A percentile compares a stretch with the other conserved stretches of the same genome.
These are phyloP conservation scores for Leccinum insigne DNA, from an alignment of 1,284 basidiomycete genomes.

Conservation along the genomic window DNA sequence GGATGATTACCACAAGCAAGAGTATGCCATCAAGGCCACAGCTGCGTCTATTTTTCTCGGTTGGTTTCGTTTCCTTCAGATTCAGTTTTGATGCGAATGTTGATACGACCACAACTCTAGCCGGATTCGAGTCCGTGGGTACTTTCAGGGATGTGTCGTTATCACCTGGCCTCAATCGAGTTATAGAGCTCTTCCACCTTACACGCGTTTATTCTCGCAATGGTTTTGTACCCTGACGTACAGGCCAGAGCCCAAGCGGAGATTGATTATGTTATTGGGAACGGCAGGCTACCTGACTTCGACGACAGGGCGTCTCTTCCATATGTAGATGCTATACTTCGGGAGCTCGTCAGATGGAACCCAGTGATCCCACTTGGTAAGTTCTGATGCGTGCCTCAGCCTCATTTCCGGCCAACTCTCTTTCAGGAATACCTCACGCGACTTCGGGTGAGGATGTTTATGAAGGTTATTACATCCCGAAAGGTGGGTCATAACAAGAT, in stretches of 20 bases:
- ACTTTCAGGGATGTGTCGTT: neutral
- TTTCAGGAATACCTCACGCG: slow-evolving; percentile 28
- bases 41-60: slow-evolving; percentile 27
- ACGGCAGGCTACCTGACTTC: slow-evolving; percentile 34
- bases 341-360: slow-evolving; percentile 39
- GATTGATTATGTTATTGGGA: slow-evolving; percentile 34
- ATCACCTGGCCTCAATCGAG: neutral
- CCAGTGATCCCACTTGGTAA: slow-evolving; percentile 33
- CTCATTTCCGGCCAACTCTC: slow-evolving; percentile 1
- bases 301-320: slow-evolving; percentile 35
- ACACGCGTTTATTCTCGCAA: slow-evolving; percentile 36
- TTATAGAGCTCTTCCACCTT: slow-evolving; percentile 28
- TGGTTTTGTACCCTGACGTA: slow-evolving; percentile 38
- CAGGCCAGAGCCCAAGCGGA: slow-evolving; percentile 35
- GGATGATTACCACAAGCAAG: slow-evolving; percentile 16
- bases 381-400: slow-evolving; percentile 17
- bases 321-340: slow-evolving; percentile 37
- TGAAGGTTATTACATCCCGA: slow-evolving; percentile 30
- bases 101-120: slow-evolving; percentile 11
- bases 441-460: slow-evolving; percentile 32
- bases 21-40: slow-evolving; percentile 25
- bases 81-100: neutral
- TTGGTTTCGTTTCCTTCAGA: slow-evolving; percentile 4
- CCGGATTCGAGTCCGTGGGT: slow-evolving; percentile 30
- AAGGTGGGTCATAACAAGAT: slow-evolving; percentile 15